These are phyloP conservation scores for Suillus bovinus DNA, from an alignment of 768 basidiomycete genomes.

Conservation along the genomic window DNA sequence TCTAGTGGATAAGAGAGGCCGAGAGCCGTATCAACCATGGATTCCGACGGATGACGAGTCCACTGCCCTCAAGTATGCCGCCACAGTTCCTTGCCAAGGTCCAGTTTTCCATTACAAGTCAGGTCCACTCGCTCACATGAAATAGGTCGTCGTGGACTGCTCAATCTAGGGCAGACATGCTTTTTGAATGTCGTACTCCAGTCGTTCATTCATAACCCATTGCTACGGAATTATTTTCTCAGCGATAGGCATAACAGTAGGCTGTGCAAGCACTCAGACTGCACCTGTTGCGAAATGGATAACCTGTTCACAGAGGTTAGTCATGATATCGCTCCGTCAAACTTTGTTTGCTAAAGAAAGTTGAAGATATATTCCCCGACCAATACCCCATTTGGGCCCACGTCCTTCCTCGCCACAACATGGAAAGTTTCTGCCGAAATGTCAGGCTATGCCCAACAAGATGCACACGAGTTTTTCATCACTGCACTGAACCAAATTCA, in stretches of 20 bases:
- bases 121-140: slow-evolving; percentile 5
- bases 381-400: slow-evolving; percentile 71
- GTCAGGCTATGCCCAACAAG: slow-evolving; percentile 92
- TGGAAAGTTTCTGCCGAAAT: slow-evolving; percentile 82
- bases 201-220: slow-evolving; percentile 84
- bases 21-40: slow-evolving; percentile 56
- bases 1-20: slow-evolving; percentile 38
- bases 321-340: background rate
- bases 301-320: slow-evolving; percentile 72
- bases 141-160: slow-evolving; percentile 75
- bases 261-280: slow-evolving; percentile 68
- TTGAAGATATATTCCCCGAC: slow-evolving; percentile 58
- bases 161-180: slow-evolving; percentile 92
- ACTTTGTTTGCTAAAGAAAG: background rate
- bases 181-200: slow-evolving; percentile 93
- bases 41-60: slow-evolving; percentile 41
- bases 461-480: slow-evolving; percentile 89
- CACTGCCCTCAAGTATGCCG: slow-evolving; percentile 48
- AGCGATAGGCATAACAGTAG: slow-evolving; percentile 84
- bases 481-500: slow-evolving; percentile 87
- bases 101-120: background rate
- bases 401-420: slow-evolving; percentile 77
- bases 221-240: slow-evolving; percentile 86
- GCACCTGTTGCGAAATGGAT: slow-evolving; percentile 95
- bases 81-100: slow-evolving; percentile 76